Conservation (phyloP, 2,329 filamentous ascomycete species). For the Colletotrichum scovillei region DNA sequence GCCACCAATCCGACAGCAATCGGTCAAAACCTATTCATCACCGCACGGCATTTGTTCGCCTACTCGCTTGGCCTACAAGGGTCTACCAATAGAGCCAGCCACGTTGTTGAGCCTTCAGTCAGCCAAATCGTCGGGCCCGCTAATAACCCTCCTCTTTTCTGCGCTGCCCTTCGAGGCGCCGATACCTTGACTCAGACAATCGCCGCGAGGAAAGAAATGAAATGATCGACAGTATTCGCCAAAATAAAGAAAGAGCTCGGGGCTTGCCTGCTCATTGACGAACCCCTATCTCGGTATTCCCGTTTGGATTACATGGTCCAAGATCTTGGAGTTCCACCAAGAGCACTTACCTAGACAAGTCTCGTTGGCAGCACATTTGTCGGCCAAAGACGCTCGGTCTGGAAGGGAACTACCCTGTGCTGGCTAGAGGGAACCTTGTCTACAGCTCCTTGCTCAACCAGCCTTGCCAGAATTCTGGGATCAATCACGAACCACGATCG, state of each 20-base stretch:
- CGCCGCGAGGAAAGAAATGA: not conserved
- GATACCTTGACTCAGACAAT: not conserved
- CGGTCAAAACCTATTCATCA: not conserved
- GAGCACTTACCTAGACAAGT: not conserved
- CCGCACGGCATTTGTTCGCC: not conserved
- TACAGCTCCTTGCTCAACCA: not conserved
- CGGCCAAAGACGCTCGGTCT: not conserved
- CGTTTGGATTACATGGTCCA: constrained; percentile 1
- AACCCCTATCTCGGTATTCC: constrained; percentile 19
- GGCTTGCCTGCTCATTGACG: constrained; percentile 15
- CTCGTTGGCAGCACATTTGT: not conserved
- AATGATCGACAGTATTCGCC: constrained; percentile 1
- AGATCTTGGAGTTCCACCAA: not conserved
- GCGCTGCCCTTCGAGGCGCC: not conserved
- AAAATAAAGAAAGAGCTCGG: constrained; percentile 5
- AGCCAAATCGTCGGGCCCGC: constrained; percentile 5
- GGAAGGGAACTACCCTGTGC: not conserved
- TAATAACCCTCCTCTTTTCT: not conserved
- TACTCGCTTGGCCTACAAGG: not conserved
- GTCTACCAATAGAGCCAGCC: constrained; percentile 3
- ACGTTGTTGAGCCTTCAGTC: constrained; percentile 13
- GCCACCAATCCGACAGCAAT: not conserved
- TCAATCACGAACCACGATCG: not conserved
- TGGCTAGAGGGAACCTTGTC: not conserved
- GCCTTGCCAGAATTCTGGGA: not conserved